Conservation (phyloP, 1,284 basidiomycete species). For the Pseudozyma sp. region DNA sequence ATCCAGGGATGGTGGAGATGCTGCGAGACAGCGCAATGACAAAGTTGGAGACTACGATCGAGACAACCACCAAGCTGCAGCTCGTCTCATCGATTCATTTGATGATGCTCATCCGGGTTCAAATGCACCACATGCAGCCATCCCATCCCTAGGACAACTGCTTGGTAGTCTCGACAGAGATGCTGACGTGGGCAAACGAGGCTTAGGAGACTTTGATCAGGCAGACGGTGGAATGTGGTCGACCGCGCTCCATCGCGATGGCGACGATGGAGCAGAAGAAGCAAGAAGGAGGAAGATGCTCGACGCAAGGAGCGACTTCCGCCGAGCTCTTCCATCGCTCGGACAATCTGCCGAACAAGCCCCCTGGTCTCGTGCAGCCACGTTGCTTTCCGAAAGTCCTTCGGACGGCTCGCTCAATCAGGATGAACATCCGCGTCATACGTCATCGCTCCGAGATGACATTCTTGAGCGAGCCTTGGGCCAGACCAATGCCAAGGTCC, state of each 20-base stretch:
- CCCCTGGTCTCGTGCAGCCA: slow-evolving; percentile 14
- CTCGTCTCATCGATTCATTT: too few species aligned
- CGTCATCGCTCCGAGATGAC: background rate
- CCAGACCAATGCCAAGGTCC: background rate
- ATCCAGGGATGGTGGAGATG: background rate
- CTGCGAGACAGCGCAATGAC: background rate
- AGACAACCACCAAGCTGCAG: too few species aligned
- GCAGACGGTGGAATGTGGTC: background rate
- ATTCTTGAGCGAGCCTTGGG: slow-evolving; percentile 13
- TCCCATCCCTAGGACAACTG: too few species aligned
- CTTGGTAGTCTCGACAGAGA: too few species aligned
- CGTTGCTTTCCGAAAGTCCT: background rate
- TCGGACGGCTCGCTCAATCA: background rate
- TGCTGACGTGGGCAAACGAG: too few species aligned
- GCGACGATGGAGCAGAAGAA: background rate
- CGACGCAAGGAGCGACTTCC: slow-evolving; percentile 20
- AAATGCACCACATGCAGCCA: too few species aligned
- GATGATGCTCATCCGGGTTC: too few species aligned
- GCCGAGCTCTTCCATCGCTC: slow-evolving; percentile 17
- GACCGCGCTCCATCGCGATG: background rate
- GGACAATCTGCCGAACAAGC: slow-evolving; percentile 11
- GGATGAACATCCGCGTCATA: background rate
- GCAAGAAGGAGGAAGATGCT: slow-evolving; percentile 2
- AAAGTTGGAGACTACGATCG: too few species aligned
- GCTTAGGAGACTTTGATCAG: too few species aligned